Conservation (phyloP, 2,329 filamentous ascomycete genomes). For the Mycosphaerella arachidis region DNA sequence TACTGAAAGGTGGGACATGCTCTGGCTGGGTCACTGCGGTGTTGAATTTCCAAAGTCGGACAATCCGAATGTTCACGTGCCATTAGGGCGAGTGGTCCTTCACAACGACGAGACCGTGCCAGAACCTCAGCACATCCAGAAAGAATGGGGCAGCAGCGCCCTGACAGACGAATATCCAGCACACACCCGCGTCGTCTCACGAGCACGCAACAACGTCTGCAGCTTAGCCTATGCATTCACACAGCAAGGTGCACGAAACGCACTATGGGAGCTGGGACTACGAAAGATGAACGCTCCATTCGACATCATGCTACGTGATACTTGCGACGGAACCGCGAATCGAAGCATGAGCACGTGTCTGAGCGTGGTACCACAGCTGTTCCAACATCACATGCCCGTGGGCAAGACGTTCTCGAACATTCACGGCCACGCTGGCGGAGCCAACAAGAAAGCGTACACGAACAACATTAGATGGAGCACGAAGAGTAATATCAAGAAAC, state of each 20-base stretch:
- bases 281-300: slow-evolving; percentile 38
- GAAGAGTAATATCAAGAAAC: slow-evolving; percentile 37
- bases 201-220: slow-evolving; percentile 39
- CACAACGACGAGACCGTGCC: slow-evolving; percentile 21
- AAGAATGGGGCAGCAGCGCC: slow-evolving; percentile 21
- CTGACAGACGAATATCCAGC: slow-evolving; percentile 16
- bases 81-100: slow-evolving; percentile 17
- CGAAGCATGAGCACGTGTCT: slow-evolving; percentile 38
- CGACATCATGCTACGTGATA: slow-evolving; percentile 31
- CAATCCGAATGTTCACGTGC: slow-evolving; percentile 5
- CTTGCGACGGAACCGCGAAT: slow-evolving; percentile 30
- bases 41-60: slow-evolving; percentile 7
- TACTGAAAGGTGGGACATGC: slow-evolving; percentile 33
- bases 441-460: slow-evolving; percentile 23
- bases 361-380: slow-evolving; percentile 41
- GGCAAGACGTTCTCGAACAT: slow-evolving; percentile 35
- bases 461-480: slow-evolving; percentile 40
- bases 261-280: slow-evolving; percentile 44
- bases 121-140: slow-evolving; percentile 17
- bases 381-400: slow-evolving; percentile 44
- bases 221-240: slow-evolving; percentile 45
- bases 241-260: slow-evolving; percentile 41
- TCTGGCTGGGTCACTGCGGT: slow-evolving; percentile 35
- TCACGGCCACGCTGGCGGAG: not conserved
- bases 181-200: slow-evolving; percentile 45